Conservation (phyloP, 106 monocot genomes). For the Allium fistulosum region DNA sequence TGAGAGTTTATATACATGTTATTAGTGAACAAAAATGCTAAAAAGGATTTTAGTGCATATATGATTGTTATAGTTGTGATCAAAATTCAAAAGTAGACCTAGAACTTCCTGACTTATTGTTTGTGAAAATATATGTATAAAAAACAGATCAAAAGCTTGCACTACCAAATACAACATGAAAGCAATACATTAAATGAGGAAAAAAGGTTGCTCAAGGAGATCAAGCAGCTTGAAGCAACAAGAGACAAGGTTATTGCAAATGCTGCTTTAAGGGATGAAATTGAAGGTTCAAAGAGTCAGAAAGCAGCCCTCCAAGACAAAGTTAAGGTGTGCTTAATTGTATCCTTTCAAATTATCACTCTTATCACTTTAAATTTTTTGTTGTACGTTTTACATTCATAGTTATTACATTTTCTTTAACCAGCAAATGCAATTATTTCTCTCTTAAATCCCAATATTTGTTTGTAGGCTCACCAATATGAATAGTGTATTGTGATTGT, state of each 20-base stretch:
- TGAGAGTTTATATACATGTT: no score
- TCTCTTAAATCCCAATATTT: no score
- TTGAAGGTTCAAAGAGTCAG: slow-evolving; percentile 56
- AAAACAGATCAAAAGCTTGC: slow-evolving; percentile 65
- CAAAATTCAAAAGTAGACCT: neutral
- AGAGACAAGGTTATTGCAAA: slow-evolving; percentile 74
- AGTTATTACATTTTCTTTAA: no score
- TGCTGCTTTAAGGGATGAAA: slow-evolving; percentile 48
- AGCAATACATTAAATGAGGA: slow-evolving; percentile 80
- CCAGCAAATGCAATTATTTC: no score
- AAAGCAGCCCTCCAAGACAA: slow-evolving; percentile 69
- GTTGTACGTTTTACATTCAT: no score
- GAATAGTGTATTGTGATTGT: no score
- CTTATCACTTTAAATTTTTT: no score
- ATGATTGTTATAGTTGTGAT: neutral
- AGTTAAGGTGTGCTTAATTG: slow-evolving; percentile 60
- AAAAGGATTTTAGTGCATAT: no score
- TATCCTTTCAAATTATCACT: neutral
- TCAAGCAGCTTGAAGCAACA: slow-evolving; percentile 81
- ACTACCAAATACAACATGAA: slow-evolving; percentile 87
- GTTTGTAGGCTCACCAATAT: no score
- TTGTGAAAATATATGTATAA: no score
- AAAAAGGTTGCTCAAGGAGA: slow-evolving; percentile 83
- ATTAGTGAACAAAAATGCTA: no score
- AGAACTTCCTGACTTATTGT: no score